Percentiles rank a stretch among this genome's conserved stretches.
phyloP scores from a whole-genome alignment of 805 yeast genomes.

The Wickerhamomyces hampshirensis region DNA sequence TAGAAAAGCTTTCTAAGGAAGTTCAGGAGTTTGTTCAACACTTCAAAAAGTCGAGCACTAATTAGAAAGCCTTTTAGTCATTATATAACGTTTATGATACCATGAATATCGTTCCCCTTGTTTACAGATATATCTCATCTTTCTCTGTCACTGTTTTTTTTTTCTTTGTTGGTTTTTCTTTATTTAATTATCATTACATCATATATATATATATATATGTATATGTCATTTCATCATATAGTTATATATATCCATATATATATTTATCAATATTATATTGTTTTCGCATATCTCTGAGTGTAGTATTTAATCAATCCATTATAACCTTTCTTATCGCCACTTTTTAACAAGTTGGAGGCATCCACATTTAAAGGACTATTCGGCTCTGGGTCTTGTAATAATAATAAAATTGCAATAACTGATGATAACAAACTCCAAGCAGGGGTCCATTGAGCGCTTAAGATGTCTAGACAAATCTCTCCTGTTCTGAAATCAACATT shows the following conservation, averaged over 20 bases:
- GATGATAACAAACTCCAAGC: slow-evolving; percentile 61
- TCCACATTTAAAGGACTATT: slow-evolving; percentile 70
- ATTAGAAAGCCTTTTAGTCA: background rate
- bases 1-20: slow-evolving; percentile 17
- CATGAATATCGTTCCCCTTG: background rate
- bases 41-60: slow-evolving; percentile 10
- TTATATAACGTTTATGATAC: background rate
- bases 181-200: background rate
- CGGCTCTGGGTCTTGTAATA: slow-evolving; percentile 63
- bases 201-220: too few relatives aligned
- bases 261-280: background rate
- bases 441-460: slow-evolving; percentile 64
- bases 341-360: slow-evolving; percentile 53
- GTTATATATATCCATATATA: background rate
- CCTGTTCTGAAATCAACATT: slow-evolving; percentile 51
- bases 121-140: background rate
- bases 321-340: slow-evolving; percentile 41
- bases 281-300: slow-evolving; percentile 21
- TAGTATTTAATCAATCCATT: slow-evolving; percentile 38
- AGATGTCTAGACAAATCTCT: slow-evolving; percentile 65
- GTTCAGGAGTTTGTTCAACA: slow-evolving; percentile 19
- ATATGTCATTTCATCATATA: background rate
- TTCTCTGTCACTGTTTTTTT: background rate
- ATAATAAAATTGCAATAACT: slow-evolving; percentile 51
- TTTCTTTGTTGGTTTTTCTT: background rate